Percentiles rank a stretch among this genome's conserved stretches.
phyloP scores from a whole-genome alignment of 1,284 basidiomycete species.

The Mixia osmundae region DNA sequence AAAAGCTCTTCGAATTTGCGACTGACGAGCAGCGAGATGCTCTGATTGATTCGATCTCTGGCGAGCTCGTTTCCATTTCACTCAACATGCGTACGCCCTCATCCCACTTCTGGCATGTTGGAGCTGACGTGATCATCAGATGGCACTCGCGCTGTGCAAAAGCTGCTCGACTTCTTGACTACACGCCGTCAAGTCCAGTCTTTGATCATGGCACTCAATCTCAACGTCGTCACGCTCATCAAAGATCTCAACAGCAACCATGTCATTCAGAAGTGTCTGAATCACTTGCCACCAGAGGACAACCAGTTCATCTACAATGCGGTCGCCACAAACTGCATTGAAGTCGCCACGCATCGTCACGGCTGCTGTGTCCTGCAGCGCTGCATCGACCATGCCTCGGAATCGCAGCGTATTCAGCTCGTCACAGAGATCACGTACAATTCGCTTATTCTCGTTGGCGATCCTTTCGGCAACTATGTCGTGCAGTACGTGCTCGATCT shows the following conservation, averaged over 20 bases:
- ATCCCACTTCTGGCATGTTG: neutral
- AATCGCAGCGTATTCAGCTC: slow-evolving; percentile 80
- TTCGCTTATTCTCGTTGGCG: slow-evolving; percentile 89
- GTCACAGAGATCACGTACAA: slow-evolving; percentile 99
- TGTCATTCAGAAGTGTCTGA: slow-evolving; percentile 97
- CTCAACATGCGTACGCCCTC: slow-evolving; percentile 50
- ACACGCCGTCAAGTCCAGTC: slow-evolving; percentile 89
- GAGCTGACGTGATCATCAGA: slow-evolving; percentile 26
- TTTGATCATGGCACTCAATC: slow-evolving; percentile 84
- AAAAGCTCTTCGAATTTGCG: slow-evolving; percentile 91
- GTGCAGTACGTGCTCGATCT: slow-evolving; percentile 47
- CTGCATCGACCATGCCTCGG: slow-evolving; percentile 95
- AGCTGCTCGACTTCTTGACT: slow-evolving; percentile 99
- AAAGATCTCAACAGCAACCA: slow-evolving; percentile 99
- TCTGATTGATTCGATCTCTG: slow-evolving; percentile 91
- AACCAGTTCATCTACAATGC: slow-evolving; percentile 99
- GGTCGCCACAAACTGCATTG: slow-evolving; percentile 93
- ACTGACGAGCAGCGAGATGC: slow-evolving; percentile 94
- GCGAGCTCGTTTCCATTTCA: slow-evolving; percentile 91
- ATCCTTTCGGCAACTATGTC: slow-evolving; percentile 44
- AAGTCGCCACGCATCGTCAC: slow-evolving; percentile 97
- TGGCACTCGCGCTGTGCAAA: slow-evolving; percentile 95
- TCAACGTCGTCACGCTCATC: slow-evolving; percentile 97
- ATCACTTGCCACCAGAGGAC: slow-evolving; percentile 90
- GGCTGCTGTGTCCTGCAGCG: slow-evolving; percentile 97